phyloP scores from a whole-genome alignment of 2,329 filamentous ascomycete genomes.

The Pseudopyricularia javanii region DNA sequence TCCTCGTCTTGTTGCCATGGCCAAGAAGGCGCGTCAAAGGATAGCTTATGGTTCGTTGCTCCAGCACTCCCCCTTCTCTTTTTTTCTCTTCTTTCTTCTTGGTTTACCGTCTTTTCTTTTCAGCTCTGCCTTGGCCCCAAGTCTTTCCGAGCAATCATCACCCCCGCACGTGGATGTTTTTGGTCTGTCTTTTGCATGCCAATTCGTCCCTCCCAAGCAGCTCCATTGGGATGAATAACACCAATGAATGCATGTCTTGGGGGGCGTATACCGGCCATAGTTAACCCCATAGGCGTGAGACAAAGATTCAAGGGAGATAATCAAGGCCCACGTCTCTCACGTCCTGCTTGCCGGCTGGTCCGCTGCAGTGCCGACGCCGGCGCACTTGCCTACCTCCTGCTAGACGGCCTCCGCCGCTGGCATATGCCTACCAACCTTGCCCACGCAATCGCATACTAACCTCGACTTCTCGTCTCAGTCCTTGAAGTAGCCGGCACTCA shows the following conservation, averaged over 20 bases:
- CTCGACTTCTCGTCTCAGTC: constrained; percentile 24
- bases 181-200: neutral
- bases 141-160: constrained; percentile 11
- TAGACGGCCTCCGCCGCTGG: neutral
- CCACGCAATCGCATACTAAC: constrained; percentile 6
- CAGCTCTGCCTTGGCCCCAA: constrained; percentile 2
- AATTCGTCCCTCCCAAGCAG: neutral
- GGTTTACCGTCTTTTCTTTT: neutral
- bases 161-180: neutral
- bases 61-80: neutral
- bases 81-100: neutral
- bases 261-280: neutral
- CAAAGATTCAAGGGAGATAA: no score
- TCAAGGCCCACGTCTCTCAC: no score
- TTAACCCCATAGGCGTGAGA: neutral
- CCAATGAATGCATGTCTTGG: neutral
- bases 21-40: constrained; percentile 52
- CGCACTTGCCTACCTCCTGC: neutral
- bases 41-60: constrained; percentile 49
- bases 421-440: neutral
- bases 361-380: no score
- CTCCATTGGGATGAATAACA: neutral
- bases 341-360: no score
- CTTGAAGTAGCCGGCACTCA: constrained; percentile 47
- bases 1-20: constrained; percentile 28